These are phyloP conservation scores for Tricholoma matsutake DNA, from an alignment of 768 basidiomycete species.

Conservation along the genomic window DNA sequence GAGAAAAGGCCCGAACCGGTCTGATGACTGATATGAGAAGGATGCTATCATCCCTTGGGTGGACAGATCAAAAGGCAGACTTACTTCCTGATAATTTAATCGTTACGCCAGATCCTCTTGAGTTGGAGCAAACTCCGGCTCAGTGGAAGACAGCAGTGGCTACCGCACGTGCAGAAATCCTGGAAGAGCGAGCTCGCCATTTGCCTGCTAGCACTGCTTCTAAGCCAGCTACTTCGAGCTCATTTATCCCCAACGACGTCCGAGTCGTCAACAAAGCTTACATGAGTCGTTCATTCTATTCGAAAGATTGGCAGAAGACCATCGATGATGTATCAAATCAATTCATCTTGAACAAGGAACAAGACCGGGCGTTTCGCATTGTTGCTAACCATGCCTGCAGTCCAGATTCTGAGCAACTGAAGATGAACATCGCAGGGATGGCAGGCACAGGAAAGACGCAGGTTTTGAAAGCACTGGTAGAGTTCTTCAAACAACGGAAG, in stretches of 20 bases:
- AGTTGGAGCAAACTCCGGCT: not conserved
- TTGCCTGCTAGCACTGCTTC: no score
- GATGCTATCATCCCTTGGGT: not conserved
- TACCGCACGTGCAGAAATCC: no score
- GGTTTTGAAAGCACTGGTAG: not conserved
- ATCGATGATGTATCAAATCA: no score
- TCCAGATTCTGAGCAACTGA: conserved; percentile 12
- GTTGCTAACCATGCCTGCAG: conserved; percentile 18
- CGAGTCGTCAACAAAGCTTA: not conserved
- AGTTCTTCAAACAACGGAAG: not conserved
- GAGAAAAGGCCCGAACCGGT: not conserved
- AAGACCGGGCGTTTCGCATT: conserved; percentile 26
- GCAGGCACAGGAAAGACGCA: conserved; percentile 26
- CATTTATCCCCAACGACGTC: not conserved
- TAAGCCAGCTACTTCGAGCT: no score
- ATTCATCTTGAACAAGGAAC: conserved; percentile 26
- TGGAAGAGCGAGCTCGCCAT: not conserved
- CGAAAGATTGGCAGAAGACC: no score
- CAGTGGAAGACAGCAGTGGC: not conserved
- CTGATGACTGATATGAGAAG: not conserved
- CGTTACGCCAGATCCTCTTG: no score
- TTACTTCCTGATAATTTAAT: no score
- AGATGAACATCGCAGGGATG: conserved; percentile 29
- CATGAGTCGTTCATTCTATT: not conserved
- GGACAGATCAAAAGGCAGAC: not conserved